A percentile compares a stretch with the other conserved stretches of the same genome.
Conservation (phyloP, 2,329 filamentous ascomycete genomes). For the Claviceps spartinae region DNA sequence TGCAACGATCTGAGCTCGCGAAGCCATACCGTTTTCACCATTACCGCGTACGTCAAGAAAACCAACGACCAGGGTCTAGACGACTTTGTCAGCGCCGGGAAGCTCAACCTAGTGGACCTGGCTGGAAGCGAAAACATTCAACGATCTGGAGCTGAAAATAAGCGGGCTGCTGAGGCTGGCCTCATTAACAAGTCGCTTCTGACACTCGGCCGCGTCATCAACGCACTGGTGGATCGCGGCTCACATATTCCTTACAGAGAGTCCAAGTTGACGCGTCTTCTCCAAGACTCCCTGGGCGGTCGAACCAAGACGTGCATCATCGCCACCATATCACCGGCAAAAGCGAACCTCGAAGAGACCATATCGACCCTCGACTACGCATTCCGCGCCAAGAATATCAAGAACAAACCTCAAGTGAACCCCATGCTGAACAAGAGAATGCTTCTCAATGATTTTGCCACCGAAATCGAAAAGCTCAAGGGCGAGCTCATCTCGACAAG, state of each 20-base stretch:
- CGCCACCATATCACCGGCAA: slow-evolving; percentile 86
- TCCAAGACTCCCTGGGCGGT: slow-evolving; percentile 94
- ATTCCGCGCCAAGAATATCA: slow-evolving; percentile 95
- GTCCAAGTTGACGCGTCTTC: slow-evolving; percentile 83
- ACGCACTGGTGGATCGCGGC: slow-evolving; percentile 82
- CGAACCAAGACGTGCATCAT: slow-evolving; percentile 98
- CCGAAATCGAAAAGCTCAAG: slow-evolving; percentile 89
- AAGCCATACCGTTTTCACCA: slow-evolving; percentile 94
- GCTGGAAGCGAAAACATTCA: slow-evolving; percentile 97
- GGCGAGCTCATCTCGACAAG: slow-evolving; percentile 85
- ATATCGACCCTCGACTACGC: slow-evolving; percentile 97
- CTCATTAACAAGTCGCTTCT: slow-evolving; percentile 96
- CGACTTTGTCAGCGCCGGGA: slow-evolving; percentile 80
- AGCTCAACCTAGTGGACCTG: slow-evolving; percentile 91
- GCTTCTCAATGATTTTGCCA: slow-evolving; percentile 74
- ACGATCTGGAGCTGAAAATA: slow-evolving; percentile 93
- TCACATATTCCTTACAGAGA: slow-evolving; percentile 85
- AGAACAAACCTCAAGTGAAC: slow-evolving; percentile 94
- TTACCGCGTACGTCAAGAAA: slow-evolving; percentile 81
- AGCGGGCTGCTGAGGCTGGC: slow-evolving; percentile 87
- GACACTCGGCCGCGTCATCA: slow-evolving; percentile 91
- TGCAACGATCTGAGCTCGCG: slow-evolving; percentile 96
- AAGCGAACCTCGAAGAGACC: slow-evolving; percentile 91
- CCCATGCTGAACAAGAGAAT: slow-evolving; percentile 88
- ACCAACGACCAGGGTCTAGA: slow-evolving; percentile 71